A percentile compares a stretch with the other conserved stretches of the same genome.
Conservation (phyloP, 306 rosid genomes). For the Rosa rugosa region DNA sequence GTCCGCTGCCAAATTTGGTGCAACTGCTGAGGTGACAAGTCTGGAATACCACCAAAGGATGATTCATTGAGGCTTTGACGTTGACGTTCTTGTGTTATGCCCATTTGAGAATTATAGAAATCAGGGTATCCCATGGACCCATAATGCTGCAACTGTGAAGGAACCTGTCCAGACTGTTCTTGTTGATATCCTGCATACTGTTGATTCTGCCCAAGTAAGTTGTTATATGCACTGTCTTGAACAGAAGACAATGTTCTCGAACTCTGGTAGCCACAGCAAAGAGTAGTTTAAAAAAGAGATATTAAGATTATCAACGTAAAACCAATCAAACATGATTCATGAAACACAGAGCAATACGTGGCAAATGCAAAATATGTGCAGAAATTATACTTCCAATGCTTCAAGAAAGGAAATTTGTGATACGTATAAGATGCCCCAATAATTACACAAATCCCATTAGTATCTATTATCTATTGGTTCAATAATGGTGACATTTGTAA, state of each 20-base stretch:
- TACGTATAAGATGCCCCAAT: background rate
- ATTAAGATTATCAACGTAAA: background rate
- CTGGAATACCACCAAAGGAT: constrained; percentile 21
- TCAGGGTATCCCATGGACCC: constrained; percentile 21
- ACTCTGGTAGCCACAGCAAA: constrained; percentile 22
- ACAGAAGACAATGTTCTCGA: constrained; percentile 27
- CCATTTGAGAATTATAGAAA: constrained; percentile 29
- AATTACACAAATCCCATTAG: background rate
- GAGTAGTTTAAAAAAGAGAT: background rate
- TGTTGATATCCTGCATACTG: constrained; percentile 28
- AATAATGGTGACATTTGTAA: background rate
- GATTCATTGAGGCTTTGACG: constrained; percentile 27
- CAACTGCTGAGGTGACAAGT: constrained; percentile 40
- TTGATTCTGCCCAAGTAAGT: constrained; percentile 29
- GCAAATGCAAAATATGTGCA: background rate
- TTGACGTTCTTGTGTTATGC: constrained; percentile 29
- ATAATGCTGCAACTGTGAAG: constrained; percentile 30
- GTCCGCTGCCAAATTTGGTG: constrained; percentile 48
- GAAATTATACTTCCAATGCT: background rate
- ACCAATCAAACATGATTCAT: background rate
- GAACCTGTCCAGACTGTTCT: constrained; percentile 28
- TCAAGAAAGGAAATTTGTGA: background rate
- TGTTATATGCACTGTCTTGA: constrained; percentile 31
- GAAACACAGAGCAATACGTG: background rate
- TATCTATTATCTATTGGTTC: background rate